These are phyloP conservation scores for Allium sativum DNA, from an alignment of 106 monocot genomes.

Conservation along the genomic window DNA sequence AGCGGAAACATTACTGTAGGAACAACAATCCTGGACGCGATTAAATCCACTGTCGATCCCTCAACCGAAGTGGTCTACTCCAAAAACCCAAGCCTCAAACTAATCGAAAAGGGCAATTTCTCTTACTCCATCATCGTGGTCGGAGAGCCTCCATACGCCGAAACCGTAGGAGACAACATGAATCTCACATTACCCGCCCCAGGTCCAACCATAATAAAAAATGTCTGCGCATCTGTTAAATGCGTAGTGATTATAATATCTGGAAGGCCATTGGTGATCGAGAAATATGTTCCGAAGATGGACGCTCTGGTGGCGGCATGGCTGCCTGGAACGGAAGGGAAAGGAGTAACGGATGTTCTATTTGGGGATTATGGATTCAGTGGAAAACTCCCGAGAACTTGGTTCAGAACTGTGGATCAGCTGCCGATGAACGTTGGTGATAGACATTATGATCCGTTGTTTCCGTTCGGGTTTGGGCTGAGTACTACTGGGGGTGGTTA, in stretches of 20 bases:
- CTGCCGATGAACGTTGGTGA: slow-evolving; percentile 66
- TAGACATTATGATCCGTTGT: slow-evolving; percentile 44
- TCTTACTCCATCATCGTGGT: slow-evolving; percentile 53
- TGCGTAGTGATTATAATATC: slow-evolving; percentile 45
- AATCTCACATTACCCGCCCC: slow-evolving; percentile 36
- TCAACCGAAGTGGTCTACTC: slow-evolving; percentile 43
- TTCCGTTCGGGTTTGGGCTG: slow-evolving; percentile 52
- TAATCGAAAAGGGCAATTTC: slow-evolving; percentile 21
- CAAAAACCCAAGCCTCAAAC: slow-evolving; percentile 25
- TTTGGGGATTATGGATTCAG: slow-evolving; percentile 64
- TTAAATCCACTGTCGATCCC: slow-evolving; percentile 44
- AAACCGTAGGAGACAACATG: slow-evolving; percentile 29
- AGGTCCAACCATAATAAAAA: slow-evolving; percentile 31
- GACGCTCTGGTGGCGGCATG: slow-evolving; percentile 58
- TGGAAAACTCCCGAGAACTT: slow-evolving; percentile 52
- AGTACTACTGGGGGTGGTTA: no score
- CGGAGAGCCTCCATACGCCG: slow-evolving; percentile 47
- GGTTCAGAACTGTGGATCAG: slow-evolving; percentile 59
- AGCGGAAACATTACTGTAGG: slow-evolving; percentile 42
- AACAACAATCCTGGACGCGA: slow-evolving; percentile 50
- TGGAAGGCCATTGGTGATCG: slow-evolving; percentile 44
- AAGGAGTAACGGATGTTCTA: slow-evolving; percentile 46
- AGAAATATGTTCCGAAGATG: slow-evolving; percentile 22
- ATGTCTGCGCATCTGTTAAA: slow-evolving; percentile 23
- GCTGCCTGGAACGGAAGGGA: slow-evolving; percentile 53